phyloP scores from a whole-genome alignment of 139 green algal species.

The Auxenochlorella pyrenoidosa region DNA sequence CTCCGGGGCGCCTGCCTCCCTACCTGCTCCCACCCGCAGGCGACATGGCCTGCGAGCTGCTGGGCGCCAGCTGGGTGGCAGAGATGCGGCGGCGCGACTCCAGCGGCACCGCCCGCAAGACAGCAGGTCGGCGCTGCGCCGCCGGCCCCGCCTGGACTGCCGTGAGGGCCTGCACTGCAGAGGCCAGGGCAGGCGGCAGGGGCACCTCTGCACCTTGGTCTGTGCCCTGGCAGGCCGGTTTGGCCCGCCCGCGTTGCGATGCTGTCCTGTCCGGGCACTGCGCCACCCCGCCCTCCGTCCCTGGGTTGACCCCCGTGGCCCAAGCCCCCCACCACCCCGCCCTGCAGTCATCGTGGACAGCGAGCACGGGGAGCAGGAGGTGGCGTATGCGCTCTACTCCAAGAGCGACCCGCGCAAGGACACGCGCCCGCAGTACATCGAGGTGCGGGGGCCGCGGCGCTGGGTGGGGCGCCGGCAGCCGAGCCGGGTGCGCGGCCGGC shows the following conservation, averaged over 20 bases:
- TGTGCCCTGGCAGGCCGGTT: too few relatives aligned
- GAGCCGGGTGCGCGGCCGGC: too few relatives aligned
- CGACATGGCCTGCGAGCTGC: conserved; percentile 32
- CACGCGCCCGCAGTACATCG: conserved; percentile 23
- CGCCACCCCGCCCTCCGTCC: too few relatives aligned
- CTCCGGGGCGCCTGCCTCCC: background rate
- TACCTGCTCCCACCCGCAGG: background rate
- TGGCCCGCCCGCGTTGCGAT: too few relatives aligned
- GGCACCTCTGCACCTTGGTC: too few relatives aligned
- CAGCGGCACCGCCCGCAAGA: background rate
- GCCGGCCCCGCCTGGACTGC: too few relatives aligned
- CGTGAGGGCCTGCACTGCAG: too few relatives aligned
- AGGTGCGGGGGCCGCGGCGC: background rate
- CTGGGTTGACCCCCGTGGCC: background rate
- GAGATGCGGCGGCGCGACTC: background rate
- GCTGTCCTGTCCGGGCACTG: too few relatives aligned
- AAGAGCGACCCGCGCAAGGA: conserved; percentile 8
- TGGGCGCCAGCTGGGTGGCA: conserved; percentile 7
- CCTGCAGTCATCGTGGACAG: conserved; percentile 7
- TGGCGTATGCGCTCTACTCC: conserved; percentile 15
- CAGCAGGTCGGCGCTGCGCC: background rate
- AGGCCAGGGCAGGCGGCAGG: too few relatives aligned
- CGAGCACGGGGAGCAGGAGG: background rate
- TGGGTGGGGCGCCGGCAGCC: too few relatives aligned
- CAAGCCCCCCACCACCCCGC: background rate